Conservation (phyloP, 2,329 filamentous ascomycete genomes). For the Endothia cerciana region DNA sequence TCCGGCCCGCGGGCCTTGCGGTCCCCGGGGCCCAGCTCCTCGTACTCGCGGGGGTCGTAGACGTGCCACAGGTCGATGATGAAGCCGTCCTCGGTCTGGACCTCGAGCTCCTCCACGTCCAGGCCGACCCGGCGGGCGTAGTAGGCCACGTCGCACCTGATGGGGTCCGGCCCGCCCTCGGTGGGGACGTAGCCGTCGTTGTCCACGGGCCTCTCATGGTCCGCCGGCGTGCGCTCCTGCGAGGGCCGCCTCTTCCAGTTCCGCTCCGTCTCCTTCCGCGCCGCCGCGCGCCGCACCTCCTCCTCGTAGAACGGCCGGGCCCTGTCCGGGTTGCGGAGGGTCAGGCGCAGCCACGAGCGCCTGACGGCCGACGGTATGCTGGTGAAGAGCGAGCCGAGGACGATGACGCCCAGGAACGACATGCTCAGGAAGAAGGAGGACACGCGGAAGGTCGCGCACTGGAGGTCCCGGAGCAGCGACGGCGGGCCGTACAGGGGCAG, state of each 20-base stretch:
- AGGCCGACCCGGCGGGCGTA: conserved; percentile 88
- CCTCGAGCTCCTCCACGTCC: conserved; percentile 79
- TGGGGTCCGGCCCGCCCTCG: conserved; percentile 78
- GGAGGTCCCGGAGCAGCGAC: conserved; percentile 64
- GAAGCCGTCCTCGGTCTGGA: conserved; percentile 93
- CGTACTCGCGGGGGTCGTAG: conserved; percentile 79
- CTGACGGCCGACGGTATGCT: conserved; percentile 59
- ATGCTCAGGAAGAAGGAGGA: conserved; percentile 78
- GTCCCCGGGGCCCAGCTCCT: conserved; percentile 51
- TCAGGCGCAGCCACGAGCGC: conserved; percentile 56
- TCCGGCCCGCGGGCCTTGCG: conserved; percentile 62
- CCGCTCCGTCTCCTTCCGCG: conserved; percentile 60
- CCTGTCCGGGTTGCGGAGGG: conserved; percentile 62
- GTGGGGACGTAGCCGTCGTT: conserved; percentile 69
- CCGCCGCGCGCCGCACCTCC: conserved; percentile 63
- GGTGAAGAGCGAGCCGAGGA: conserved; percentile 73
- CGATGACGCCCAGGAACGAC: conserved; percentile 75
- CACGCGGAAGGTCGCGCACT: conserved; percentile 66
- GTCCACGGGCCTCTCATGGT: conserved; percentile 45
- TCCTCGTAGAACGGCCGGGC: conserved; percentile 73
- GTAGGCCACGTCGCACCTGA: conserved; percentile 79
- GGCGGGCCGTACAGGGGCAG: conserved; percentile 81
- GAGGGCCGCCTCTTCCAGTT: conserved; percentile 62
- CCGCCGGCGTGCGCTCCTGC: conserved; percentile 43
- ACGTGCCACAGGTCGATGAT: conserved; percentile 88